These are phyloP conservation scores for Aegilops sharonensis DNA, from an alignment of 176 grass and related monocot genomes.

Conservation along the genomic window DNA sequence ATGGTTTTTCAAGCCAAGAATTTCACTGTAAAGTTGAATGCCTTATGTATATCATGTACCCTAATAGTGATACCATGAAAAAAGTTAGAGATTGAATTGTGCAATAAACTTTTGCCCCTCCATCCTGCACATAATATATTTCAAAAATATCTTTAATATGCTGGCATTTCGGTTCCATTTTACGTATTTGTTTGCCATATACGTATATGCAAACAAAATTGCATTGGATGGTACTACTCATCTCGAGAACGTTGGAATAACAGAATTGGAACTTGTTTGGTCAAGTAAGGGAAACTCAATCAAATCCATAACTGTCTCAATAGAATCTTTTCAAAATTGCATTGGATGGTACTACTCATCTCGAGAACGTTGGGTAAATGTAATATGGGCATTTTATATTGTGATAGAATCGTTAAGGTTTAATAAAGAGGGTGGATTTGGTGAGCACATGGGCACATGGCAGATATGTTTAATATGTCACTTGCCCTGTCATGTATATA, in stretches of 20 bases:
- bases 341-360: neutral
- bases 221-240: neutral
- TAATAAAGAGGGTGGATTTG: no score
- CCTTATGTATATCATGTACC: neutral
- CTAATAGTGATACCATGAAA: slow-evolving; percentile 3
- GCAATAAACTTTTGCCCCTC: neutral
- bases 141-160: neutral
- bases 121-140: neutral
- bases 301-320: no score
- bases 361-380: neutral
- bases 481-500: no score
- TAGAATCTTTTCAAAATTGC: no score
- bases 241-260: neutral
- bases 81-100: slow-evolving; percentile 3
- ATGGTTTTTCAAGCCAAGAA: slow-evolving; percentile 3
- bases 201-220: neutral
- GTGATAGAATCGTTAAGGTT: no score
- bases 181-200: neutral
- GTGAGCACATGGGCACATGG: no score
- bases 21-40: neutral
- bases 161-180: neutral
- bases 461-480: no score
- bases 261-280: no score
- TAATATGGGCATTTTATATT: neutral
- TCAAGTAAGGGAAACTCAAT: no score